Evolutionary conservation across 768 basidiomycete genomes (phyloP).

Genomic region (Leccinum subgranulosum): DNA sequence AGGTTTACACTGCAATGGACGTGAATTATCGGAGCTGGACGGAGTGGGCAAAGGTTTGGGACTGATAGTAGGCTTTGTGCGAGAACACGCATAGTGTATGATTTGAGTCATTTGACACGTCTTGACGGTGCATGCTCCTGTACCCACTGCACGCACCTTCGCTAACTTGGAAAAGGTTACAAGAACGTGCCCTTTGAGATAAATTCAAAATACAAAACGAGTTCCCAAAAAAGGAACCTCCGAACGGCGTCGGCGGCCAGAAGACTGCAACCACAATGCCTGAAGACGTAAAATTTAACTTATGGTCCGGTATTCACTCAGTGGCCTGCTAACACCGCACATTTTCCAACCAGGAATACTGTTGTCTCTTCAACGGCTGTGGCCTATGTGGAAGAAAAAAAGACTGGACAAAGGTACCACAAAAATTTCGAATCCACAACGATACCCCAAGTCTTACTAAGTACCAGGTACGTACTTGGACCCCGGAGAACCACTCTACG

Average conservation of each 20-base stretch:
- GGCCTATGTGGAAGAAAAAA: background rate
- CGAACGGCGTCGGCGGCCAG: no score
- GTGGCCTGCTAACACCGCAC: no score
- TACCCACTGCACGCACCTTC: background rate
- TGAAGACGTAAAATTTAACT: no score
- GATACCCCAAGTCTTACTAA: background rate
- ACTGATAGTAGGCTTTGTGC: slow-evolving; percentile 1
- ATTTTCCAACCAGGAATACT: no score
- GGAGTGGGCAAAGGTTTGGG: slow-evolving; percentile 10
- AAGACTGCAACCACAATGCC: no score
- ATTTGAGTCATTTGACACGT: no score
- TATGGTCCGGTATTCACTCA: no score
- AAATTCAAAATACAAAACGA: no score
- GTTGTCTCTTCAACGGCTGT: background rate
- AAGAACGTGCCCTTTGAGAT: no score
- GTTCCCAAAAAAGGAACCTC: no score
- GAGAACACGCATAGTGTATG: background rate
- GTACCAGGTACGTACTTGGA: background rate
- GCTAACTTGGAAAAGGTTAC: background rate
- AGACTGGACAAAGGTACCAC: background rate
- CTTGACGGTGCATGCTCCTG: background rate
- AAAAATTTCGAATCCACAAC: background rate
- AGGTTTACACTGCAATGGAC: slow-evolving; percentile 3
- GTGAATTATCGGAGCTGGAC: slow-evolving; percentile 6
- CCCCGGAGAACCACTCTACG: background rate